Conservation (phyloP, 176 grass and related monocot species). For the Typha latifolia region DNA sequence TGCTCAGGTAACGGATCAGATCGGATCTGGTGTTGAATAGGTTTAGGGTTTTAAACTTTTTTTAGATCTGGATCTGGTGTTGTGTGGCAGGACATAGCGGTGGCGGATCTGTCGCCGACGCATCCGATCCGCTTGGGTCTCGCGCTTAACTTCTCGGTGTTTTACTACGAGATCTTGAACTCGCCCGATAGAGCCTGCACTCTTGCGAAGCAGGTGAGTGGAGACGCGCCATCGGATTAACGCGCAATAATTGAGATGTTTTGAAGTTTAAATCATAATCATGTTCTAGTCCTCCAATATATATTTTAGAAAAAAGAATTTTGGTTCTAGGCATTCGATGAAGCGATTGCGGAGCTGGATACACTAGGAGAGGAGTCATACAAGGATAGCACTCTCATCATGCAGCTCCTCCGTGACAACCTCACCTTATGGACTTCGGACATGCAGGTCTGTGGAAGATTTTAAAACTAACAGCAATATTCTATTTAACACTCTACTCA, state of each 20-base stretch:
- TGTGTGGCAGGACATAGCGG: conserved; percentile 52
- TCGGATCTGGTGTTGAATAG: no score
- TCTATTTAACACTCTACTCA: no score
- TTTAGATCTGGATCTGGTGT: no score
- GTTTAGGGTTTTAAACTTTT: no score
- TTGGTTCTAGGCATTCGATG: conserved; percentile 55
- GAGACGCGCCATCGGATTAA: no score
- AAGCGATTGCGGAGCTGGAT: conserved; percentile 22
- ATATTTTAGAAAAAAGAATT: neutral
- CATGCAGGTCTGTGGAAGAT: conserved; percentile 11
- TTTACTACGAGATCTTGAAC: conserved; percentile 89
- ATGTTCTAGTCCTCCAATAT: neutral
- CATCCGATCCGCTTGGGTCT: conserved; percentile 85
- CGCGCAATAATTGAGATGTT: no score
- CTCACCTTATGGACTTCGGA: conserved; percentile 21
- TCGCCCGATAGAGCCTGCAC: conserved; percentile 73
- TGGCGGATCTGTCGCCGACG: conserved; percentile 65
- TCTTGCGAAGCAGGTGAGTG: conserved; percentile 65
- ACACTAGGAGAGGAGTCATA: conserved; percentile 22
- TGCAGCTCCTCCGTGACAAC: conserved; percentile 23
- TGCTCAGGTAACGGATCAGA: conserved; percentile 39
- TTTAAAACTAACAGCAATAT: no score
- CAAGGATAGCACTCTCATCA: conserved; percentile 25
- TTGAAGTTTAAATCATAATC: no score
- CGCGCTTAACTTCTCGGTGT: conserved; percentile 87